Evolutionary conservation across 106 monocot species (phyloP).

Genomic region (Hemerocallis citrina): DNA sequence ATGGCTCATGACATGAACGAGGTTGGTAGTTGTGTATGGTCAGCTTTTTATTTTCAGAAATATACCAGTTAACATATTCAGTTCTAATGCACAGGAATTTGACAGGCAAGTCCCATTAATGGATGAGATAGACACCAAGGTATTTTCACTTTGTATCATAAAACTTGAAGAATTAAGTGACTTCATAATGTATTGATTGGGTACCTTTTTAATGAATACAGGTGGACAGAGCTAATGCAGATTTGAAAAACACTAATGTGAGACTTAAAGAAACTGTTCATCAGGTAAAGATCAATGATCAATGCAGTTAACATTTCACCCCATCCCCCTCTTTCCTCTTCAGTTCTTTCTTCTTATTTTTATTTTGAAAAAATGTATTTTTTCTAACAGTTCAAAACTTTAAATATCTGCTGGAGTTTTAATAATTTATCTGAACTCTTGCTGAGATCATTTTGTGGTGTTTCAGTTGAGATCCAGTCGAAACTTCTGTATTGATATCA

Average conservation of each 20-base stretch:
- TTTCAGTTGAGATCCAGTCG: conserved; percentile 90
- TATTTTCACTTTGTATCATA: background rate
- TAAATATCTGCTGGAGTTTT: background rate
- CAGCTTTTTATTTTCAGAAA: background rate
- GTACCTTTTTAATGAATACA: conserved; percentile 8
- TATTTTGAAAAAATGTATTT: no score
- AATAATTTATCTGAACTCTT: background rate
- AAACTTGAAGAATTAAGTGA: background rate
- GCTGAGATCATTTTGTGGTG: background rate
- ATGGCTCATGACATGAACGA: conserved; percentile 99
- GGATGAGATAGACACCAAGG: conserved; percentile 86
- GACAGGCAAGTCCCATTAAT: conserved; percentile 97
- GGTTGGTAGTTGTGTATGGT: conserved; percentile 25
- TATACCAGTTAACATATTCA: background rate
- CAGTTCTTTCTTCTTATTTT: no score
- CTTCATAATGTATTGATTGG: background rate
- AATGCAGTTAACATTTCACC: background rate
- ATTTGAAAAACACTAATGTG: conserved; percentile 94
- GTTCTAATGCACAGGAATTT: conserved; percentile 57
- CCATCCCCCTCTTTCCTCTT: no score
- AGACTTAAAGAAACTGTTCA: conserved; percentile 88
- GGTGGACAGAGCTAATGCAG: conserved; percentile 71
- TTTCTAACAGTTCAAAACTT: no score
- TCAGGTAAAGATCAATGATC: conserved; percentile 44
- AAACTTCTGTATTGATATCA: conserved; percentile 88